Conservation (phyloP, 2,329 filamentous ascomycete genomes). For the Emergomyces africanus region DNA sequence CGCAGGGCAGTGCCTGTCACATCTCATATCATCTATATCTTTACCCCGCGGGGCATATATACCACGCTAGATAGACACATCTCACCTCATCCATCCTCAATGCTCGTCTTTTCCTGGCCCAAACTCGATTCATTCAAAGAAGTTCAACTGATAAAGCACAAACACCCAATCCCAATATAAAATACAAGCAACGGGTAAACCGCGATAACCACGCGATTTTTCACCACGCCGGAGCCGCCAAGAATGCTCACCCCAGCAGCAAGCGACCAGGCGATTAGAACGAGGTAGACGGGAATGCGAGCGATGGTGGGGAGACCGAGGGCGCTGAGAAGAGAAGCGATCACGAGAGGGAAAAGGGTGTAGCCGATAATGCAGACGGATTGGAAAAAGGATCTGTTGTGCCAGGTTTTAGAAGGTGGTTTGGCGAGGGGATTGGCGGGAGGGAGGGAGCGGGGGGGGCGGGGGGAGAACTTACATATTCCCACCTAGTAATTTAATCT, state of each 20-base stretch:
- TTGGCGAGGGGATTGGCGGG: neutral
- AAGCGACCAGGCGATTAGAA: constrained; percentile 82
- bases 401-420: constrained; percentile 4
- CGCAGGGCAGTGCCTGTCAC: neutral
- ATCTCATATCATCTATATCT: neutral
- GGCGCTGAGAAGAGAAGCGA: constrained; percentile 81
- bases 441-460: neutral
- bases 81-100: neutral
- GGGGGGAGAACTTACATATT: constrained; percentile 63
- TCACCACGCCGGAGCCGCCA: constrained; percentile 87
- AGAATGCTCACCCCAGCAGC: constrained; percentile 93
- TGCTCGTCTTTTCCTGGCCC: neutral
- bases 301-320: constrained; percentile 65
- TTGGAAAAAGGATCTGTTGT: constrained; percentile 80
- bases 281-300: constrained; percentile 78
- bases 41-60: no score
- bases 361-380: constrained; percentile 97
- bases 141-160: constrained; percentile 90
- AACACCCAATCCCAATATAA: constrained; percentile 80
- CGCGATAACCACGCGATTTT: constrained; percentile 84
- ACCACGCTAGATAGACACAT: neutral
- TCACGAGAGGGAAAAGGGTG: constrained; percentile 90
- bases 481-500: constrained; percentile 91
- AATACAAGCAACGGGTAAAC: constrained; percentile 94
- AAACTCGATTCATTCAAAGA: neutral